phyloP scores from a whole-genome alignment of 176 grass and related monocot species.

The Lolium multiflorum region DNA sequence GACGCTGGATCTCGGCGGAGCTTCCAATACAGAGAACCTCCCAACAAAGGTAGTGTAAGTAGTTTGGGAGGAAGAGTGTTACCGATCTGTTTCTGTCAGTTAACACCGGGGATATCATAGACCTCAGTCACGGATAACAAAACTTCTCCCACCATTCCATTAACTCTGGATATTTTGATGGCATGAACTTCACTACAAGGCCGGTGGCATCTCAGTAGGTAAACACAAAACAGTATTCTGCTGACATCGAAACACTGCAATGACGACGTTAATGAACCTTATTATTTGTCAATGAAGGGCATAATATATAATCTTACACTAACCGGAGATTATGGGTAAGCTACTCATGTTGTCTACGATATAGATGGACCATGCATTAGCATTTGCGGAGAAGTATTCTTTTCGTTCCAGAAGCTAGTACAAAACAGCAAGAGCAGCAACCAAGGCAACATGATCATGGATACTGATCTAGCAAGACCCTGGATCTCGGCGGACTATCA shows the following conservation, averaged over 20 bases:
- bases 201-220: not conserved
- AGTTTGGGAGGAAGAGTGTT: not conserved
- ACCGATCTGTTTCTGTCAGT: not conserved
- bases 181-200: not conserved
- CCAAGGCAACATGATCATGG: slow-evolving; percentile 14
- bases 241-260: not conserved
- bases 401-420: not conserved
- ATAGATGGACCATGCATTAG: not conserved
- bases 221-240: no score
- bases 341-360: no score
- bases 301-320: not conserved
- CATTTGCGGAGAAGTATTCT: not conserved
- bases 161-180: no score
- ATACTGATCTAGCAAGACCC: not conserved
- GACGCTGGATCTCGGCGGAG: not conserved
- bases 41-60: not conserved
- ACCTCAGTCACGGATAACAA: not conserved
- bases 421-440: not conserved
- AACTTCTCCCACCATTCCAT: no score
- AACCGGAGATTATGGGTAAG: not conserved
- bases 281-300: no score
- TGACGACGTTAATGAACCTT: not conserved
- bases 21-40: not conserved
- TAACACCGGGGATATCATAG: not conserved
- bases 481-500: not conserved